phyloP scores from a whole-genome alignment of 2,329 filamentous ascomycete genomes.

The Penicillium sp. region DNA sequence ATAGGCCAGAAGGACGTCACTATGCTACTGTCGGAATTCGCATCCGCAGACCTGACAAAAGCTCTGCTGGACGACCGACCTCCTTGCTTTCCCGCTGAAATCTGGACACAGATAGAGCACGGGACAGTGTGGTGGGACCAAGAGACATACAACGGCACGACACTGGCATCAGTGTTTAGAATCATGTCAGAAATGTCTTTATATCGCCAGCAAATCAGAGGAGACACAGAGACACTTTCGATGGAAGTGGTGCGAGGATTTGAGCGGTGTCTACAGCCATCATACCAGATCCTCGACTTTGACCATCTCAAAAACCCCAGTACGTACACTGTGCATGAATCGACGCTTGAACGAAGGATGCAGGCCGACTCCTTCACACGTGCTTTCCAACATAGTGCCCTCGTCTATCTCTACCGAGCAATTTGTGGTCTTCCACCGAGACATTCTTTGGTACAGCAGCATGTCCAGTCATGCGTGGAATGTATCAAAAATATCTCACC shows the following conservation, averaged over 20 bases:
- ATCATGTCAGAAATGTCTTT: constrained; percentile 15
- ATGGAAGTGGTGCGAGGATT: constrained; percentile 8
- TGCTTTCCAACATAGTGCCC: constrained; percentile 43
- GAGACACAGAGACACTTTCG: not conserved
- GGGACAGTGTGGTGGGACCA: constrained; percentile 45
- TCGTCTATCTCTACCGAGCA: constrained; percentile 46
- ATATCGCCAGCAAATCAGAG: constrained; percentile 4
- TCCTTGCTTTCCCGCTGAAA: constrained; percentile 38
- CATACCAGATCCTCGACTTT: not conserved
- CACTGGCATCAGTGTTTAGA: constrained; percentile 12
- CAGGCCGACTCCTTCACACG: constrained; percentile 39
- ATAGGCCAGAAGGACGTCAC: constrained; percentile 6
- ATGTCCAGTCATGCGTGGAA: constrained; percentile 5
- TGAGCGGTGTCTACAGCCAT: constrained; percentile 7
- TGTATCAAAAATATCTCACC: constrained; percentile 7
- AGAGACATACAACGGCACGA: constrained; percentile 16
- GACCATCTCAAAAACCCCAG: constrained; percentile 1
- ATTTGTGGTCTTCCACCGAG: constrained; percentile 40
- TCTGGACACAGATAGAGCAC: constrained; percentile 42
- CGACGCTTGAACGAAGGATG: constrained; percentile 25
- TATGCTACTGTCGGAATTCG: constrained; percentile 43
- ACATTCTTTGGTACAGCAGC: constrained; percentile 42
- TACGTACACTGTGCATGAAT: constrained; percentile 8
- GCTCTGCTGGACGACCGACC: constrained; percentile 40
- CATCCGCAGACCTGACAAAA: constrained; percentile 45